Conservation (phyloP, 75 land plant genomes). For the Cunninghamia lanceolata region DNA sequence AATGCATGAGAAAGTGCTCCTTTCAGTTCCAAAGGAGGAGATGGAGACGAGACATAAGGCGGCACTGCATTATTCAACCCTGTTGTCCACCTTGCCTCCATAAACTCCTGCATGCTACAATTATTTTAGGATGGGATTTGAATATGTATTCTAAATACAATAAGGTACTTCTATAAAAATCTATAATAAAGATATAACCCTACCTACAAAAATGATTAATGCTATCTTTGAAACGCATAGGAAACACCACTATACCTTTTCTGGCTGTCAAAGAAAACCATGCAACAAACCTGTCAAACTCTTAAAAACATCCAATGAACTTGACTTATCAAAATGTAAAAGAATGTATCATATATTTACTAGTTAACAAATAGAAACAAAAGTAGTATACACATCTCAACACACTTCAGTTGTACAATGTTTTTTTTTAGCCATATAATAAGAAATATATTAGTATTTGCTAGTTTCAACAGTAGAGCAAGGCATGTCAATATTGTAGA, state of each 20-base stretch:
- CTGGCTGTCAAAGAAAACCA: too few relatives aligned
- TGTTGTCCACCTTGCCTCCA: constrained; percentile 86
- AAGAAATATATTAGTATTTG: background rate
- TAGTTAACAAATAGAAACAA: background rate
- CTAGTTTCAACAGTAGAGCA: background rate
- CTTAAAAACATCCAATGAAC: too few relatives aligned
- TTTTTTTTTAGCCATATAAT: background rate
- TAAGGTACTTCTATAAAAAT: too few relatives aligned
- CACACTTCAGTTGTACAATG: background rate
- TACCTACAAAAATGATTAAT: constrained; percentile 93
- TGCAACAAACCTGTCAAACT: too few relatives aligned
- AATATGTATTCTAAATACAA: too few relatives aligned
- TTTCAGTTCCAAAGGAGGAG: too few relatives aligned
- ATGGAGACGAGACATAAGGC: too few relatives aligned
- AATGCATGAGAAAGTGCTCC: too few relatives aligned
- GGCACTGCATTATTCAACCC: constrained; percentile 84
- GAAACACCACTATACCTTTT: too few relatives aligned
- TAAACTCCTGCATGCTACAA: constrained; percentile 62
- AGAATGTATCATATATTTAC: background rate
- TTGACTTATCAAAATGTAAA: background rate
- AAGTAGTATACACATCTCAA: background rate
- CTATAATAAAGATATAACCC: constrained; percentile 4
- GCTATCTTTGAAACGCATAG: constrained; percentile 89
- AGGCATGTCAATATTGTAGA: too few relatives aligned
- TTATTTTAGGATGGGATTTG: too few relatives aligned